Conservation (phyloP, 139 green algal genomes). For the Mesotaenium endlicherianum region DNA sequence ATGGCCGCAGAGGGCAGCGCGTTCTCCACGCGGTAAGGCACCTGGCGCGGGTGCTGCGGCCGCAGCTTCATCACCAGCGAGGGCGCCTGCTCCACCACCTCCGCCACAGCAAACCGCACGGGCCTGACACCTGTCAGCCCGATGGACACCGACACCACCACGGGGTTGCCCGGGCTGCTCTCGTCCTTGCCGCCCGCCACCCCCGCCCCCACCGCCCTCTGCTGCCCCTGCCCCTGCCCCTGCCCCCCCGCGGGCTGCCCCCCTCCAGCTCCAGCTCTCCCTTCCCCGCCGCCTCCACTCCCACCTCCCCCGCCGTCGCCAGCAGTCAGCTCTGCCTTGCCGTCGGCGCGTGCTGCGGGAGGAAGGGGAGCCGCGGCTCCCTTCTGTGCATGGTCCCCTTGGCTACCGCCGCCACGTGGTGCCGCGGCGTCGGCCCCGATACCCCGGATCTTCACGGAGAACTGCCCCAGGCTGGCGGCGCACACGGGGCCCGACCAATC, state of each 20-base stretch:
- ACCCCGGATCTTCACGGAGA: slow-evolving; percentile 6
- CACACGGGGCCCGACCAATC: slow-evolving; percentile 8
- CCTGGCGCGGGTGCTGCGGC: background rate
- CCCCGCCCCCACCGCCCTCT: background rate
- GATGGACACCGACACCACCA: background rate
- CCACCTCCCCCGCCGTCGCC: background rate
- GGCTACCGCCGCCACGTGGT: no score
- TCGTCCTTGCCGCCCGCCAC: background rate
- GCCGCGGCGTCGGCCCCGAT: no score
- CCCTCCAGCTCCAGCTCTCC: no score
- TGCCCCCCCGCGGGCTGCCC: no score
- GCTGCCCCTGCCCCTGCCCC: background rate
- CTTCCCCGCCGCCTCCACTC: background rate
- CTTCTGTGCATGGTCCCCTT: no score
- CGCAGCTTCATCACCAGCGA: slow-evolving; percentile 1
- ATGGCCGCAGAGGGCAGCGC: background rate
- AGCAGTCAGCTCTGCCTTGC: no score
- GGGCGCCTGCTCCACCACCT: background rate
- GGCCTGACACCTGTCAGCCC: background rate
- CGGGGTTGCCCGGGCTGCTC: background rate
- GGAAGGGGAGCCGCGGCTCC: no score
- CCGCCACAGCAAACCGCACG: background rate
- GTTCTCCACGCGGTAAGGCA: slow-evolving; percentile 23
- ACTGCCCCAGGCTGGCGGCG: background rate
- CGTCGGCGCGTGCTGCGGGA: no score